Percentiles rank a stretch among this genome's conserved stretches.
Evolutionary conservation across 768 basidiomycete species (phyloP).

Genomic region (Xerocomus brunneocitrinus): DNA sequence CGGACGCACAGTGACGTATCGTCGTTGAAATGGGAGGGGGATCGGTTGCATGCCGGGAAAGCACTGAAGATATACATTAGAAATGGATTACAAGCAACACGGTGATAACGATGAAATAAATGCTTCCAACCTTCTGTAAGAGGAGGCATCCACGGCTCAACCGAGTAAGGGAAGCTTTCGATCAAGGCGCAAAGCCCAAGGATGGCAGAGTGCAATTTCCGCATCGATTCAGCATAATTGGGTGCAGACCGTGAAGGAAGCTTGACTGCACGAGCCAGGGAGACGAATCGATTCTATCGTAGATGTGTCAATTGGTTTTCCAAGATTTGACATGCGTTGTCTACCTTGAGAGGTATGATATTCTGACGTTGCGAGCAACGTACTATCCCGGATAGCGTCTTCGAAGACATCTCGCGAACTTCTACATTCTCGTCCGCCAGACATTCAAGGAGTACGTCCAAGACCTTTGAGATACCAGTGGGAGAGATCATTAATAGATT

Average conservation of each 20-base stretch:
- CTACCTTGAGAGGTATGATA: constrained; percentile 78
- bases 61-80: constrained; percentile 40
- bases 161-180: constrained; percentile 92
- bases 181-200: constrained; percentile 92
- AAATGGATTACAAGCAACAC: not conserved
- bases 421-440: constrained; percentile 88
- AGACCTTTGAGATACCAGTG: constrained; percentile 59
- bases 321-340: constrained; percentile 1
- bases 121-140: constrained; percentile 61
- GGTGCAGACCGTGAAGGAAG: constrained; percentile 69
- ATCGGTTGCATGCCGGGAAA: constrained; percentile 76
- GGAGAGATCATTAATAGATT: constrained; percentile 77
- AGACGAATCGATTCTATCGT: constrained; percentile 72
- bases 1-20: constrained; percentile 79
- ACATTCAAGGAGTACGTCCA: constrained; percentile 82
- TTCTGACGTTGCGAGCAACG: constrained; percentile 87
- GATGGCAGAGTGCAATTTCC: constrained; percentile 81
- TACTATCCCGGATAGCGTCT: constrained; percentile 80
- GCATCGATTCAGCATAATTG: constrained; percentile 65
- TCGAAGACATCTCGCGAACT: constrained; percentile 87
- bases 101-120: not conserved
- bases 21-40: constrained; percentile 89
- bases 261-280: constrained; percentile 52
- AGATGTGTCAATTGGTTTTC: constrained; percentile 5
- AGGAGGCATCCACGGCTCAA: constrained; percentile 89